A percentile compares a stretch with the other conserved stretches of the same genome.
phyloP scores from a whole-genome alignment of 129 eudicot species.

The Centrapalus pauciflorus region DNA sequence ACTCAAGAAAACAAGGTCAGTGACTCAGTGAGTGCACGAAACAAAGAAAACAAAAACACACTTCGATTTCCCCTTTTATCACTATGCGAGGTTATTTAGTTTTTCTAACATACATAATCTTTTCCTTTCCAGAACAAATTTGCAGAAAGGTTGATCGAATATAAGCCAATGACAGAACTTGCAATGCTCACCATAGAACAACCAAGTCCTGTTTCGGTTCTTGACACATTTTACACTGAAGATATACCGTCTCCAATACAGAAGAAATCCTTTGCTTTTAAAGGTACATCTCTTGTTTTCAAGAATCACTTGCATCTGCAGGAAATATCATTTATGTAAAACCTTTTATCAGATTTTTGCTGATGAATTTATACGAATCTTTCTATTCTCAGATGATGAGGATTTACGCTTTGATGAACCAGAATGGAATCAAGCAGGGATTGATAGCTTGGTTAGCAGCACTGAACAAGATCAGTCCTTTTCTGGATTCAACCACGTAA shows the following conservation, averaged over 20 bases:
- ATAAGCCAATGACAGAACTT: slow-evolving; percentile 40
- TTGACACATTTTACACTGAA: slow-evolving; percentile 73
- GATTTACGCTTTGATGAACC: slow-evolving; percentile 37
- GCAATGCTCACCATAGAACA: slow-evolving; percentile 43
- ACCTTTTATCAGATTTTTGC: background rate
- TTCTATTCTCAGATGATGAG: slow-evolving; percentile 38
- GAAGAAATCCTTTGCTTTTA: slow-evolving; percentile 57
- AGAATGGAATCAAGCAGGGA: slow-evolving; percentile 43
- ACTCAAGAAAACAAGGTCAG: slow-evolving; percentile 27
- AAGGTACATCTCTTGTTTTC: slow-evolving; percentile 37
- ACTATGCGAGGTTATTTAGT: background rate
- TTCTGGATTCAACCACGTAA: slow-evolving; percentile 14
- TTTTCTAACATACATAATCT: slow-evolving; percentile 18
- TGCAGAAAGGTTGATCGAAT: slow-evolving; percentile 38
- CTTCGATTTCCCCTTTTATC: background rate
- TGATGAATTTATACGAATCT: background rate
- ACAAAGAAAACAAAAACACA: background rate
- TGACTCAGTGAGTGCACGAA: slow-evolving; percentile 24
- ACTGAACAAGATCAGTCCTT: slow-evolving; percentile 18
- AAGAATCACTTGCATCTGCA: background rate
- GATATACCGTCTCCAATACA: slow-evolving; percentile 78
- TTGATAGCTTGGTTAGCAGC: slow-evolving; percentile 28
- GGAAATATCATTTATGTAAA: background rate
- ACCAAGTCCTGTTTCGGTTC: slow-evolving; percentile 96
- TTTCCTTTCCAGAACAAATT: slow-evolving; percentile 34